These are phyloP conservation scores for Phellopilus nigrolimitatus DNA, from an alignment of 1,284 basidiomycete genomes.

Conservation along the genomic window DNA sequence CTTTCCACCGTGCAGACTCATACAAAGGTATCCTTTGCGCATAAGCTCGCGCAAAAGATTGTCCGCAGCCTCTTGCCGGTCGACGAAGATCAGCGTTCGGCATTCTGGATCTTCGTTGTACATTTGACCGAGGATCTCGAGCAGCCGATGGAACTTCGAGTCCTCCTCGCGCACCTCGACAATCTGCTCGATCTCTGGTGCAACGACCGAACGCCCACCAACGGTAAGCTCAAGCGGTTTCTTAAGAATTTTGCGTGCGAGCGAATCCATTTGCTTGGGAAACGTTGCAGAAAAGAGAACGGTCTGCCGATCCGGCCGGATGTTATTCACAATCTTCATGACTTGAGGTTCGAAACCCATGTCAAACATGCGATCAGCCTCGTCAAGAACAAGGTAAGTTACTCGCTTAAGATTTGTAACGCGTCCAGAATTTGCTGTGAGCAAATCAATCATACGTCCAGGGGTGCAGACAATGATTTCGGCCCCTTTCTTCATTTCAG, in stretches of 20 bases:
- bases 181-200: conserved; percentile 96
- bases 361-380: conserved; percentile 99
- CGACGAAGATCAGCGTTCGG: conserved; percentile 95
- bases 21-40: conserved; percentile 93
- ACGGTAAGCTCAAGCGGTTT: conserved; percentile 98
- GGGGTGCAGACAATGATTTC: conserved; percentile 99
- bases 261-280: conserved; percentile 98
- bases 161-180: conserved; percentile 93
- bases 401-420: conserved; percentile 97
- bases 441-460: conserved; percentile 97
- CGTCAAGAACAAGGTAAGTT: conserved; percentile 97
- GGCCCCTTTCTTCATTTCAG: conserved; percentile 97
- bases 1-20: conserved; percentile 97
- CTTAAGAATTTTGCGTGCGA: conserved; percentile 90
- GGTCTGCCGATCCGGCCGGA: conserved; percentile 96
- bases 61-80: conserved; percentile 96
- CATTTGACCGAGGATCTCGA: conserved; percentile 96
- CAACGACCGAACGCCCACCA: conserved; percentile 96
- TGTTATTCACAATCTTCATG: conserved; percentile 99
- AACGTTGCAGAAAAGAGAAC: conserved; percentile 99
- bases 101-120: conserved; percentile 90
- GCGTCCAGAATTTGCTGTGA: conserved; percentile 96
- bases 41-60: conserved; percentile 95
- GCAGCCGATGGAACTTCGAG: conserved; percentile 90
- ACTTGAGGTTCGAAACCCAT: conserved; percentile 99